Evolutionary conservation across 306 rosid genomes (phyloP).

Genomic region (Dryas drummondii): DNA sequence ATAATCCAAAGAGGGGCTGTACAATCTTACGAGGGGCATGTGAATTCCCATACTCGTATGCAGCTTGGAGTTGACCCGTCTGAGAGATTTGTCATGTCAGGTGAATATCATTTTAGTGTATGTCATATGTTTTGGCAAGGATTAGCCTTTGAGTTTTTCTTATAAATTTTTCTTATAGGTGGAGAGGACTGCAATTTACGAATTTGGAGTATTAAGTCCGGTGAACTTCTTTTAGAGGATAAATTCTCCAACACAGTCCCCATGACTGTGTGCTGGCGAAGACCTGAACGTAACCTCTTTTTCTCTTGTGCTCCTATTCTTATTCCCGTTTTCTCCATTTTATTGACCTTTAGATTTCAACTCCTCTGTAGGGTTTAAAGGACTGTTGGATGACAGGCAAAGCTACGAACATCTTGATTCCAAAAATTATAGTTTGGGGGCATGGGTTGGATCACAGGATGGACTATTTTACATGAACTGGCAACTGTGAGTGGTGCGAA

Average conservation of each 20-base stretch:
- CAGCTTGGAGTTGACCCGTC: constrained; percentile 79
- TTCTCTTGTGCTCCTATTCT: constrained; percentile 21
- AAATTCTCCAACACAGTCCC: constrained; percentile 56
- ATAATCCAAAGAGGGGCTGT: constrained; percentile 73
- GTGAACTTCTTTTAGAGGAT: constrained; percentile 85
- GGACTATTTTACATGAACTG: constrained; percentile 72
- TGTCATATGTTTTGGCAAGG: constrained; percentile 14
- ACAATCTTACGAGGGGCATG: constrained; percentile 79
- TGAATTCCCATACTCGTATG: constrained; percentile 69
- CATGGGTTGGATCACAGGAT: constrained; percentile 84
- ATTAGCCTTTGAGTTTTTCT: constrained; percentile 10
- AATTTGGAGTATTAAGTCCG: constrained; percentile 82
- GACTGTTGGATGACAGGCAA: constrained; percentile 25
- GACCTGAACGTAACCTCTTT: constrained; percentile 27
- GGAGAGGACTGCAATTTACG: constrained; percentile 88
- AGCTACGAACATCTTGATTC: constrained; percentile 15
- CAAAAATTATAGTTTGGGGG: constrained; percentile 38
- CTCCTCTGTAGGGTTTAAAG: constrained; percentile 30
- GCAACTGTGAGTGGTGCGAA: constrained; percentile 20
- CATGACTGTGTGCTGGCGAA: constrained; percentile 67
- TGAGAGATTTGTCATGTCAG: constrained; percentile 79
- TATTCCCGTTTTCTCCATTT: constrained; percentile 15
- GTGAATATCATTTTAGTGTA: constrained; percentile 37
- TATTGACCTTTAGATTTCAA: constrained; percentile 16
- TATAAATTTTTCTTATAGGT: constrained; percentile 46